Conservation (phyloP, 164 flowering plant species). For the Piper betle region DNA sequence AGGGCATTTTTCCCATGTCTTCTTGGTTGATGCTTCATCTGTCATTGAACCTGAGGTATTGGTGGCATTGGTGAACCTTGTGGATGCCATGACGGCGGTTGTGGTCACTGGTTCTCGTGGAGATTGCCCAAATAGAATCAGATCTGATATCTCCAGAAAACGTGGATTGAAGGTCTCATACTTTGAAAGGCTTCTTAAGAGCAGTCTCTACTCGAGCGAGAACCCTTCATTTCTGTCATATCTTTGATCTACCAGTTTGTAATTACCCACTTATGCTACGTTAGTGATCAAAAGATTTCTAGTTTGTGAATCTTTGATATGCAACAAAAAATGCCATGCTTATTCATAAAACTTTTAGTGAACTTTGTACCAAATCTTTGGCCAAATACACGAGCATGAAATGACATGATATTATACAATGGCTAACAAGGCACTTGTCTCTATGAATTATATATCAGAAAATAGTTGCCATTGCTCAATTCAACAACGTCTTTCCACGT, state of each 20-base stretch:
- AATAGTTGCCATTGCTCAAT: too few relatives aligned
- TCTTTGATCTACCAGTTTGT: neutral
- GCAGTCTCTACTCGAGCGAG: conserved; percentile 8
- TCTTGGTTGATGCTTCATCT: conserved; percentile 30
- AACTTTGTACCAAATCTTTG: too few relatives aligned
- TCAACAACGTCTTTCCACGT: neutral
- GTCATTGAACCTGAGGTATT: conserved; percentile 36
- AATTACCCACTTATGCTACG: too few relatives aligned
- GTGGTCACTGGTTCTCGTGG: conserved; percentile 25
- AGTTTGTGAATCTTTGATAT: too few relatives aligned
- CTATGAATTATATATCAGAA: too few relatives aligned
- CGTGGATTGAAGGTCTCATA: conserved; percentile 26
- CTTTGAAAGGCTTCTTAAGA: conserved; percentile 25
- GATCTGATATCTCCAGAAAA: conserved; percentile 19
- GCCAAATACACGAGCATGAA: too few relatives aligned
- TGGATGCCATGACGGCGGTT: conserved; percentile 19
- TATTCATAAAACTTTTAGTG: too few relatives aligned
- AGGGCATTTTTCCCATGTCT: conserved; percentile 44
- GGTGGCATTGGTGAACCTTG: conserved; percentile 26
- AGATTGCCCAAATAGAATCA: conserved; percentile 17
- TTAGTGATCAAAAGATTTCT: too few relatives aligned
- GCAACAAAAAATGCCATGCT: too few relatives aligned
- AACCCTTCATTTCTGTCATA: conserved; percentile 9
- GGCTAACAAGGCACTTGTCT: too few relatives aligned
- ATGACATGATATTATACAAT: too few relatives aligned